phyloP scores from a whole-genome alignment of 2,329 filamentous ascomycete species.

The Fusarium paranaense region DNA sequence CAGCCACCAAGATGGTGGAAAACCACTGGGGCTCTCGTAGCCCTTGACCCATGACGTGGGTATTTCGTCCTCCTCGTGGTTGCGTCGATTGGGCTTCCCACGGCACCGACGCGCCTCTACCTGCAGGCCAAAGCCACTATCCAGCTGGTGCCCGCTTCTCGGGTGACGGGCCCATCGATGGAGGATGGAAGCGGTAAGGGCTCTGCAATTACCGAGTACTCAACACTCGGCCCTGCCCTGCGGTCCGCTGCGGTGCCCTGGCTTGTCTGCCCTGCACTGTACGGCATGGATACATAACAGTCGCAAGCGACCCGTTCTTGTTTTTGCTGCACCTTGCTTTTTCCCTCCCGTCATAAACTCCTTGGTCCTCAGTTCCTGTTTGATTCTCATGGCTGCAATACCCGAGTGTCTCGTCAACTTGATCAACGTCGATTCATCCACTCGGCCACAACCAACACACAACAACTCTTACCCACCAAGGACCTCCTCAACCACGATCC shows the following conservation, averaged over 20 bases:
- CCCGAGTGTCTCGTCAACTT: slow-evolving; percentile 13
- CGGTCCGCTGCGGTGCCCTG: neutral
- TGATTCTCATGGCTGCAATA: slow-evolving; percentile 25
- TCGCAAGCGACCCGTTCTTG: slow-evolving; percentile 16
- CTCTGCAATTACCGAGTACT: slow-evolving; percentile 13
- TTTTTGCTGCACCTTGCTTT: slow-evolving; percentile 26
- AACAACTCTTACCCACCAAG: slow-evolving; percentile 4
- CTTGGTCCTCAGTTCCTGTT: slow-evolving; percentile 3
- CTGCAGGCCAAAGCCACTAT: slow-evolving; percentile 41
- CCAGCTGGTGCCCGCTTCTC: slow-evolving; percentile 7
- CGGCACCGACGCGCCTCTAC: slow-evolving; percentile 19
- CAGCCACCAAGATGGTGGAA: neutral
- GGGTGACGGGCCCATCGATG: slow-evolving; percentile 21
- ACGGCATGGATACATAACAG: slow-evolving; percentile 14
- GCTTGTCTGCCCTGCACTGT: slow-evolving; percentile 7
- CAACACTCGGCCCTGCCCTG: slow-evolving; percentile 29
- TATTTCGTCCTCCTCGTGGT: slow-evolving; percentile 35
- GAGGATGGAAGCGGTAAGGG: slow-evolving; percentile 41
- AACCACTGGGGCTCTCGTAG: slow-evolving; percentile 11
- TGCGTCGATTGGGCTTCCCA: slow-evolving; percentile 37
- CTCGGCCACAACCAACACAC: slow-evolving; percentile 5
- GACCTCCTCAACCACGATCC: slow-evolving; percentile 23
- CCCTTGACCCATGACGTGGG: slow-evolving; percentile 43
- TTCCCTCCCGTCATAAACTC: slow-evolving; percentile 29
- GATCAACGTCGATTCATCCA: slow-evolving; percentile 20